Evolutionary conservation across 257 asterid genomes (phyloP).

Genomic region (Paulownia fortunei): DNA sequence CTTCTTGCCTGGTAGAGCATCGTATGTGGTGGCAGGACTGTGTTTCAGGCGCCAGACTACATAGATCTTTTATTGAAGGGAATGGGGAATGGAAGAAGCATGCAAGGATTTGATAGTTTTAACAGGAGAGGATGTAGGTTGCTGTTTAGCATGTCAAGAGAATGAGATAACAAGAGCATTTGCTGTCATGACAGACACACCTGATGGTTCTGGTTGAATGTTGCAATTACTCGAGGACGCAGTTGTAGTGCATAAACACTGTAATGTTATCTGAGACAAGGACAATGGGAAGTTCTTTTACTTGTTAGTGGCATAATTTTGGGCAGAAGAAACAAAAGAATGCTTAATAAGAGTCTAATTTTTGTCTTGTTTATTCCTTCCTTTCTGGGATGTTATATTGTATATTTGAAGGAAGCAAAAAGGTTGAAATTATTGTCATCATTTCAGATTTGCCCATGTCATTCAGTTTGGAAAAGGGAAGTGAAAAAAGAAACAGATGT

Average conservation of each 20-base stretch:
- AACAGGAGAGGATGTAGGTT: not conserved
- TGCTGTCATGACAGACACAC: not conserved
- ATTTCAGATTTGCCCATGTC: not conserved
- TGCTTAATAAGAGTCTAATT: not conserved
- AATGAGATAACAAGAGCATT: not conserved
- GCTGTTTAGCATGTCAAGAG: not conserved
- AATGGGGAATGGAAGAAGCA: not conserved
- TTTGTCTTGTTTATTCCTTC: not conserved
- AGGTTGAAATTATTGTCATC: not conserved
- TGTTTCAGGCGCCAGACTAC: not conserved
- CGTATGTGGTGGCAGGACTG: not conserved
- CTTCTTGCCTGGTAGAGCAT: not conserved
- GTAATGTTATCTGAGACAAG: not conserved
- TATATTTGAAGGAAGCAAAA: not conserved
- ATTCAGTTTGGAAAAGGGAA: not conserved
- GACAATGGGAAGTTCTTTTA: not conserved
- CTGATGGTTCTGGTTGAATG: not conserved
- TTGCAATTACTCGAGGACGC: not conserved
- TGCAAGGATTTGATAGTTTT: not conserved
- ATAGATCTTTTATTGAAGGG: not conserved
- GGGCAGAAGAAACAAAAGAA: conserved; percentile 3
- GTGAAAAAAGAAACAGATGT: not conserved
- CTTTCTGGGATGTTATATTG: not conserved
- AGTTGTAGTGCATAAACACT: not conserved
- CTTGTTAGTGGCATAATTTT: not conserved